phyloP scores from a whole-genome alignment of 2,329 filamentous ascomycete species.

The Colletotrichum neosansevieriae region DNA sequence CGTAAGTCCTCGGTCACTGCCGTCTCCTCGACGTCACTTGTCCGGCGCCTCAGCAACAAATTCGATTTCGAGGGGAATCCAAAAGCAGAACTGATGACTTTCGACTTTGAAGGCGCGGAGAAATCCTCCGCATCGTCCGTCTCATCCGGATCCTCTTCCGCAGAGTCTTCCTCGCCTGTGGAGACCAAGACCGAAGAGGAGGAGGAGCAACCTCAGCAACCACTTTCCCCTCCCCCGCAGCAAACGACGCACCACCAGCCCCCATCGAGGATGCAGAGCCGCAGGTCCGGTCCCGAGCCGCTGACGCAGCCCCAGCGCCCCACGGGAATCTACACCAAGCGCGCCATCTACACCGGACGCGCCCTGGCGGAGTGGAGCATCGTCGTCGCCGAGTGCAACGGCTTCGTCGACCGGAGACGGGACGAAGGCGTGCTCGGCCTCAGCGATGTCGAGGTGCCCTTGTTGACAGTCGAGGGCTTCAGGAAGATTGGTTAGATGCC shows the following conservation, averaged over 20 bases:
- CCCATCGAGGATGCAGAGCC: slow-evolving; percentile 41
- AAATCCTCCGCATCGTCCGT: slow-evolving; percentile 34
- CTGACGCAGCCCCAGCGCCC: slow-evolving; percentile 61
- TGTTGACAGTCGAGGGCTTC: slow-evolving; percentile 57
- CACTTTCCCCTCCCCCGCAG: slow-evolving; percentile 41
- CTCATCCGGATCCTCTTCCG: slow-evolving; percentile 26
- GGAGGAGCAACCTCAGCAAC: slow-evolving; percentile 43
- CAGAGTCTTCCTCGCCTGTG: slow-evolving; percentile 19
- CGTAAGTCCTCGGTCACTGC: slow-evolving; percentile 41
- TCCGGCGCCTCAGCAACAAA: slow-evolving; percentile 39
- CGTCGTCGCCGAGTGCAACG: slow-evolving; percentile 82
- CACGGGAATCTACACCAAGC: slow-evolving; percentile 56
- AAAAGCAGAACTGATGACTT: slow-evolving; percentile 31
- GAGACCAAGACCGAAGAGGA: slow-evolving; percentile 43
- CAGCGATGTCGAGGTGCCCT: slow-evolving; percentile 72
- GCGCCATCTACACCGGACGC: slow-evolving; percentile 74
- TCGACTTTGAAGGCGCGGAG: slow-evolving; percentile 27
- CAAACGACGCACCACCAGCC: slow-evolving; percentile 34
- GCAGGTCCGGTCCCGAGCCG: slow-evolving; percentile 45
- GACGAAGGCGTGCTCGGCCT: slow-evolving; percentile 78
- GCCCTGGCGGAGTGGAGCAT: slow-evolving; percentile 84
- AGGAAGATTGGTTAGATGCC: slow-evolving; percentile 44
- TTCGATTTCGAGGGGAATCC: slow-evolving; percentile 37
- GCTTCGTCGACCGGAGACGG: slow-evolving; percentile 81
- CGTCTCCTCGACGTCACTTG: slow-evolving; percentile 32